phyloP scores from a whole-genome alignment of 148 eudicot genomes.

The Amaranthus hypochondriacus region DNA sequence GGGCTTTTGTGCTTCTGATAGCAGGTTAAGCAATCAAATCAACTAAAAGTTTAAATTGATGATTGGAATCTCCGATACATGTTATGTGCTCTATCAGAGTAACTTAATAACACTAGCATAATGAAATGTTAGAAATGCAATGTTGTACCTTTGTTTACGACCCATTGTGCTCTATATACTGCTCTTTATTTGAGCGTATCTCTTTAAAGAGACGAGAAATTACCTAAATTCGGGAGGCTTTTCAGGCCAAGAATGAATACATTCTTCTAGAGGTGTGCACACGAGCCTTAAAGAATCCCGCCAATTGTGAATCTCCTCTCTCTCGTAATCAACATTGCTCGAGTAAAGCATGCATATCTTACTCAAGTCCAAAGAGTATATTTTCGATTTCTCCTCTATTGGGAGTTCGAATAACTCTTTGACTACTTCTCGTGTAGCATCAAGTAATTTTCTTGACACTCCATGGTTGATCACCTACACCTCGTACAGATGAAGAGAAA shows the following conservation, averaged over 20 bases:
- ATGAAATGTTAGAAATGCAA: too few relatives aligned
- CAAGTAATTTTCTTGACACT: slow-evolving; percentile 24
- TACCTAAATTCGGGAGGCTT: slow-evolving; percentile 41
- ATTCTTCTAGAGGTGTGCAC: slow-evolving; percentile 51
- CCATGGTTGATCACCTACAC: slow-evolving; percentile 34
- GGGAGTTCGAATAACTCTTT: slow-evolving; percentile 48
- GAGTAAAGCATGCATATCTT: slow-evolving; percentile 35
- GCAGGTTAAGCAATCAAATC: not conserved
- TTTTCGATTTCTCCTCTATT: slow-evolving; percentile 30
- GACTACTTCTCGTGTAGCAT: slow-evolving; percentile 31
- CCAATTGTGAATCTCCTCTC: slow-evolving; percentile 49
- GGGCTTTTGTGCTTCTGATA: too few relatives aligned
- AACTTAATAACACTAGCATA: too few relatives aligned
- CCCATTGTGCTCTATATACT: not conserved
- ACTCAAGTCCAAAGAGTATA: slow-evolving; percentile 23
- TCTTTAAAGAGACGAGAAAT: slow-evolving; percentile 16
- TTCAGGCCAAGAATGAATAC: slow-evolving; percentile 42
- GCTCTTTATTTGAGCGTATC: not conserved
- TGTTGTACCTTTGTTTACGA: not conserved
- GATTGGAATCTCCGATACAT: too few relatives aligned
- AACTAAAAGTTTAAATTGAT: too few relatives aligned
- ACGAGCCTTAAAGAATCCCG: slow-evolving; percentile 42
- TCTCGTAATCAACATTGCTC: slow-evolving; percentile 36
- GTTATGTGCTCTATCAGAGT: too few relatives aligned
- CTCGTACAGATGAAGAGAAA: not conserved